phyloP scores from a whole-genome alignment of 805 yeast species.

The Debaryomyces prosopidis region DNA sequence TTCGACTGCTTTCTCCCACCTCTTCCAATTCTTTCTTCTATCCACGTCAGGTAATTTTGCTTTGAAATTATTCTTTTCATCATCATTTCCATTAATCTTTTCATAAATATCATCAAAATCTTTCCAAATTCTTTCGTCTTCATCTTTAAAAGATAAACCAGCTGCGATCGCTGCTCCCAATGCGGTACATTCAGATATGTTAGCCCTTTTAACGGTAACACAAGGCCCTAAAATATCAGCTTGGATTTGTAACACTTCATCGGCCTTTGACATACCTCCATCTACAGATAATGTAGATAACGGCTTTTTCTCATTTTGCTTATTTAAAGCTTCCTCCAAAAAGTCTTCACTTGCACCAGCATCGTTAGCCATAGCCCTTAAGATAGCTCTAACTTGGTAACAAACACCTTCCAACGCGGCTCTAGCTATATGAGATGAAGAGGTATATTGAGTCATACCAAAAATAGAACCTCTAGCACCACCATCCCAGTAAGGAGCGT shows the following conservation, averaged over 20 bases:
- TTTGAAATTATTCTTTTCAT: conserved; percentile 26
- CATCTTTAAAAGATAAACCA: conserved; percentile 58
- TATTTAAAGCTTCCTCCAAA: conserved; percentile 51
- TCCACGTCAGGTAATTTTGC: conserved; percentile 54
- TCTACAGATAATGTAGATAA: conserved; percentile 72
- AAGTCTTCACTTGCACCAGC: conserved; percentile 64
- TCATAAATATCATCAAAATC: conserved; percentile 66
- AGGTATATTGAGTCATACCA: conserved; percentile 91
- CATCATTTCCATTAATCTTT: conserved; percentile 32
- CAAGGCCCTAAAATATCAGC: conserved; percentile 89
- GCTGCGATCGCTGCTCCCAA: conserved; percentile 97
- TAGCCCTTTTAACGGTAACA: conserved; percentile 77
- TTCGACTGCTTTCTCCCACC: conserved; percentile 85
- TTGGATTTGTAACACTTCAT: conserved; percentile 91
- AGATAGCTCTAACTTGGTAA: conserved; percentile 87
- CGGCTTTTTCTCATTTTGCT: conserved; percentile 45
- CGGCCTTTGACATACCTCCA: conserved; percentile 93
- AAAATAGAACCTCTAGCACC: conserved; percentile 90
- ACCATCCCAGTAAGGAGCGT: conserved; percentile 95
- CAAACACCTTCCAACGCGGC: conserved; percentile 96
- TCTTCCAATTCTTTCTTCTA: conserved; percentile 62
- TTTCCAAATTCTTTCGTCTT: conserved; percentile 66
- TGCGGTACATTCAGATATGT: conserved; percentile 88
- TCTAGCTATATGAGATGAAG: conserved; percentile 87
- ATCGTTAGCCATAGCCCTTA: conserved; percentile 86